Conservation (phyloP, 768 basidiomycete genomes). For the Phlebiopsis flavidoalba region DNA sequence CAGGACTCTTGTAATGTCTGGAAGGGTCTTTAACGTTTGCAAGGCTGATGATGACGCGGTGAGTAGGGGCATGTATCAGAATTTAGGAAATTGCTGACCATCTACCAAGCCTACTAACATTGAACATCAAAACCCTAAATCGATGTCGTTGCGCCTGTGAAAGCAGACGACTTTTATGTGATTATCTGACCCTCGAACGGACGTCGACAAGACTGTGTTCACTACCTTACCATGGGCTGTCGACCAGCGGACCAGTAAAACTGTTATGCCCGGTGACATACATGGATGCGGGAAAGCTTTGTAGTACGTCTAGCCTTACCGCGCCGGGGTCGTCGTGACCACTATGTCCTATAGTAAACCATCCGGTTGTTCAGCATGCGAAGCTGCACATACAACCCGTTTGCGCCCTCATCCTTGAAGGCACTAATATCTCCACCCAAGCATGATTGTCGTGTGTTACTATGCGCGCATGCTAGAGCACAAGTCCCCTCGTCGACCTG, state of each 20-base stretch:
- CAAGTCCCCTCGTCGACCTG: too few relatives aligned
- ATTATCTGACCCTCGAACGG: neutral
- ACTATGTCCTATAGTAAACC: conserved; percentile 58
- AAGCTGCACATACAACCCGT: conserved; percentile 72
- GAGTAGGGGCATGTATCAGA: too few relatives aligned
- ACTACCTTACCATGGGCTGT: conserved; percentile 56
- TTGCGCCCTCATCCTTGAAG: conserved; percentile 53
- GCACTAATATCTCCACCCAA: conserved; percentile 62
- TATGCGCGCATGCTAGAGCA: conserved; percentile 56
- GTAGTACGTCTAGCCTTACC: conserved; percentile 27
- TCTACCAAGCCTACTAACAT: conserved; percentile 42
- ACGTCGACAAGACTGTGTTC: neutral
- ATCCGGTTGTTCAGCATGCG: conserved; percentile 52
- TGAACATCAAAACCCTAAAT: too few relatives aligned
- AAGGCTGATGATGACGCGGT: conserved; percentile 18
- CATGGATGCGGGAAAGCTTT: neutral
- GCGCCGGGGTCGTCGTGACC: conserved; percentile 48
- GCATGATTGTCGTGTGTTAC: conserved; percentile 74
- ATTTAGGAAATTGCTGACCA: conserved; percentile 31
- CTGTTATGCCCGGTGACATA: conserved; percentile 26
- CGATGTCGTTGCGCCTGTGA: conserved; percentile 48
- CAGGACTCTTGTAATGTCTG: conserved; percentile 68
- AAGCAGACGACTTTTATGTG: conserved; percentile 12
- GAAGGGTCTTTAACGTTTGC: conserved; percentile 45
- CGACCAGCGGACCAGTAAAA: conserved; percentile 54